Evolutionary conservation across 2,329 filamentous ascomycete species (phyloP), one percentile per base, ranked within the genome.

Genomic region (Aspergillus spinulosporus): DNA sequence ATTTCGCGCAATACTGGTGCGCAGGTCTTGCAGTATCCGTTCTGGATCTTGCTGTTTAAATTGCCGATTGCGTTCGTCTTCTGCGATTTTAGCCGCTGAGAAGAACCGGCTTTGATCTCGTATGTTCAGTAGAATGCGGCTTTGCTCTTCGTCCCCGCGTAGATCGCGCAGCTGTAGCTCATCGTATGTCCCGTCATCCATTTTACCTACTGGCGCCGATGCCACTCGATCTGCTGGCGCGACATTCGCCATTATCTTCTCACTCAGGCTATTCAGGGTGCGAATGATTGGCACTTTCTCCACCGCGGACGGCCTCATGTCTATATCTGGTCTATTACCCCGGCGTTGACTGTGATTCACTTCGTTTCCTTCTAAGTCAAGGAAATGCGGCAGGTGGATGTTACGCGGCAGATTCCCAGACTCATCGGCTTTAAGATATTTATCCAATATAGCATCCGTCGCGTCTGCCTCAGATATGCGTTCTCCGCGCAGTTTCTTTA

Each of bases 331-430:
- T 51, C 88, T 83, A 71, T 99, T 97, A 49, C 94, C 94, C 66
- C 83, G 87, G 67, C 88, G 84, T 52, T 92, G 90, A 64, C 92
- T 95, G 72, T 96, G 87, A 67, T 99, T 93, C 72, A 94, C 90
- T 74, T 97, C 94, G 68, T 99, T 99, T 31, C 88, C 94, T 69
- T 93, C 90, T 28, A 99, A 75, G 70, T 99, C 89, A 64, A 99
- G 92, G 62, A 95, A 92, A 65, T 92, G 87, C 0, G 94, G 92
- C 15, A 99, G 85, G 54, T 88, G 83, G 32, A 86, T 78, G 3
- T 86, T 67, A 3, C 76, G 74, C 39, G 71, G 72, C 0, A 76
- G 69, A 12, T 77, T 78, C 28, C 76, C 74, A 46, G 80, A 74
- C 63, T 91, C 88, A 59, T 90, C 88, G 37, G 83, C 82, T 57